phyloP scores from a whole-genome alignment of 768 basidiomycete genomes.

The Cystobasidium onofrii region DNA sequence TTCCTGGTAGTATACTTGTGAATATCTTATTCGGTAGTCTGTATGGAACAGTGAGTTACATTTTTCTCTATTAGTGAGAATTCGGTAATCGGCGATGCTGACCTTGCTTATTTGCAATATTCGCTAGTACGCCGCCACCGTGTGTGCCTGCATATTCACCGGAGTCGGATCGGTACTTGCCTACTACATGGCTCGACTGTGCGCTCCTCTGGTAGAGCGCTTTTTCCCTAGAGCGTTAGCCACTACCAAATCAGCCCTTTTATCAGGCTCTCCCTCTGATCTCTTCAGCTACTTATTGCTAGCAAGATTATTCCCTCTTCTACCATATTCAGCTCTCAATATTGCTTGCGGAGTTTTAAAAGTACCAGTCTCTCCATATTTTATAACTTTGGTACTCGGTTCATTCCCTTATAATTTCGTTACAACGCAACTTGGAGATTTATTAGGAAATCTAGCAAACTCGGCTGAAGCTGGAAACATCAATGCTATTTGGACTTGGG shows the following conservation, averaged over 20 bases:
- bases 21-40: constrained; percentile 43
- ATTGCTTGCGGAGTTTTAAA: constrained; percentile 42
- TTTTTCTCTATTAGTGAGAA: neutral
- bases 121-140: constrained; percentile 34
- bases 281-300: constrained; percentile 42
- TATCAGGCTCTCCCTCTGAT: constrained; percentile 32
- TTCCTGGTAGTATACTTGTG: constrained; percentile 40
- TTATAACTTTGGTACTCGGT: constrained; percentile 41
- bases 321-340: constrained; percentile 42
- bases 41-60: constrained; percentile 35
- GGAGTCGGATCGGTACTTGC: constrained; percentile 40
- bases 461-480: constrained; percentile 23
- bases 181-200: constrained; percentile 40
- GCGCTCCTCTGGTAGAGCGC: constrained; percentile 40
- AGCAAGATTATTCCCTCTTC: constrained; percentile 42
- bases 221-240: constrained; percentile 40
- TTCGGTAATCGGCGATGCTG: neutral
- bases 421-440: constrained; percentile 40
- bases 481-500: constrained; percentile 41
- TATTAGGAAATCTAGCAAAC: constrained; percentile 37
- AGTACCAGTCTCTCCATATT: constrained; percentile 40
- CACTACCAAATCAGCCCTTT: constrained; percentile 36
- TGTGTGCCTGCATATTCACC: constrained; percentile 41
- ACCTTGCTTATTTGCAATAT: neutral
- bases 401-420: constrained; percentile 43